These are phyloP conservation scores for Cyberlindnera mycetangii DNA, from an alignment of 805 yeast species.

Conservation along the genomic window DNA sequence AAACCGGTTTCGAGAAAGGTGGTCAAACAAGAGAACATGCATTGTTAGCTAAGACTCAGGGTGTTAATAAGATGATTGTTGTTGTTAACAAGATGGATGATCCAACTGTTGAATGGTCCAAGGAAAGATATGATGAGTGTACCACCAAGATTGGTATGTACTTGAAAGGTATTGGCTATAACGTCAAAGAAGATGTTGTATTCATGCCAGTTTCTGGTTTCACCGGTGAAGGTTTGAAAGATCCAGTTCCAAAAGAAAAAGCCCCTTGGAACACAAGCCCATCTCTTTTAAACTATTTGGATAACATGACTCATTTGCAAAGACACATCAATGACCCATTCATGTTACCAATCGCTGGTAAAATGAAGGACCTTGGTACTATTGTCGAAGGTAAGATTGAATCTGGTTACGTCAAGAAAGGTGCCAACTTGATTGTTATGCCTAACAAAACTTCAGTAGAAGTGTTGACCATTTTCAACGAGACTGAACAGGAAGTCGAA, in stretches of 20 bases:
- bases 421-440: conserved; percentile 76
- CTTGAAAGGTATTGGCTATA: conserved; percentile 88
- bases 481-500: conserved; percentile 91
- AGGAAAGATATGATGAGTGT: conserved; percentile 96
- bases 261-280: conserved; percentile 98
- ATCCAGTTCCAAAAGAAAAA: conserved; percentile 62
- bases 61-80: conserved; percentile 90
- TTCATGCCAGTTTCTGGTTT: conserved; percentile 98
- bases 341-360: conserved; percentile 93
- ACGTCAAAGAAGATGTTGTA: conserved; percentile 73
- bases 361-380: conserved; percentile 96
- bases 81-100: conserved; percentile 99
- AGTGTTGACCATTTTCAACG: conserved; percentile 84
- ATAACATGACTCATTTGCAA: conserved; percentile 72
- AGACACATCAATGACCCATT: conserved; percentile 93
- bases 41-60: conserved; percentile 94
- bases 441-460: conserved; percentile 86
- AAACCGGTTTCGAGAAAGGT: conserved; percentile 98
- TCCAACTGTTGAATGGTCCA: conserved; percentile 93
- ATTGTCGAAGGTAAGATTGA: conserved; percentile 98
- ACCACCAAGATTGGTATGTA: conserved; percentile 72
- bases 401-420: conserved; percentile 88
- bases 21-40: conserved; percentile 99
- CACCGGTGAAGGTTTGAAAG: conserved; percentile 96
- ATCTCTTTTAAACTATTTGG: conserved; percentile 84